A percentile compares a stretch with the other conserved stretches of the same genome.
These are phyloP conservation scores for Ogataea hybrid DNA, from an alignment of 1,139 yeast species.

Conservation along the genomic window DNA sequence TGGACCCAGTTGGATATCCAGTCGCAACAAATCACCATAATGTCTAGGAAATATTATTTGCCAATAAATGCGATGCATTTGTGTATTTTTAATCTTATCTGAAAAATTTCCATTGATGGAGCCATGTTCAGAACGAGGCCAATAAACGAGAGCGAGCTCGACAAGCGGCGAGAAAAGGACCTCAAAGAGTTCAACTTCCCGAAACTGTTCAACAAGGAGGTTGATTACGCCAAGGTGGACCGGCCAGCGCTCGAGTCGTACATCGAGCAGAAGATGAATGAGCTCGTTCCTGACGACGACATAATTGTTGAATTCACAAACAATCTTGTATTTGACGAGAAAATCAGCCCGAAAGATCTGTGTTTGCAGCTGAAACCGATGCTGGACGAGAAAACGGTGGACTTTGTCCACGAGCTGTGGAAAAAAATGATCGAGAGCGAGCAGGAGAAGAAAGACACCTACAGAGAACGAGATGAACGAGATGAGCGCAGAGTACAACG, in stretches of 20 bases:
- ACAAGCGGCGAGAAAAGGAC: conserved; percentile 14
- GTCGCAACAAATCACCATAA: conserved; percentile 3
- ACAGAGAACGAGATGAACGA: conserved; percentile 11
- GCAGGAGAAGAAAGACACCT: background rate
- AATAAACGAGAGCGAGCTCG: conserved; percentile 14
- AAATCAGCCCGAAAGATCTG: conserved; percentile 34
- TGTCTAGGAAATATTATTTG: background rate
- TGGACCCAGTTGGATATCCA: conserved; percentile 11
- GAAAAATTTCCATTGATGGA: conserved; percentile 14
- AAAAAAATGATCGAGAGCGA: conserved; percentile 30
- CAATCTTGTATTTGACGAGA: conserved; percentile 32
- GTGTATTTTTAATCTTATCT: background rate
- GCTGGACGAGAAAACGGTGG: conserved; percentile 37
- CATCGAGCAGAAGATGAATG: conserved; percentile 35
- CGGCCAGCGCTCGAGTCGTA: conserved; percentile 37
- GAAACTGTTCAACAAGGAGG: conserved; percentile 31
- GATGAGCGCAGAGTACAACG: background rate
- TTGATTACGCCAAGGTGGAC: conserved; percentile 39
- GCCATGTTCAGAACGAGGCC: conserved; percentile 16
- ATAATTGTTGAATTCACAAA: conserved; percentile 41
- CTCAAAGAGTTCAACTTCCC: conserved; percentile 30
- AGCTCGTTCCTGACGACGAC: conserved; percentile 46
- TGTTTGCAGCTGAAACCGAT: conserved; percentile 41
- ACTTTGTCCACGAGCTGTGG: conserved; percentile 43
- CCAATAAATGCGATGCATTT: background rate